Base-by-base conservation (phyloP, 2,329 filamentous ascomycete species). In the Sporothrix brasiliensis region DNA sequence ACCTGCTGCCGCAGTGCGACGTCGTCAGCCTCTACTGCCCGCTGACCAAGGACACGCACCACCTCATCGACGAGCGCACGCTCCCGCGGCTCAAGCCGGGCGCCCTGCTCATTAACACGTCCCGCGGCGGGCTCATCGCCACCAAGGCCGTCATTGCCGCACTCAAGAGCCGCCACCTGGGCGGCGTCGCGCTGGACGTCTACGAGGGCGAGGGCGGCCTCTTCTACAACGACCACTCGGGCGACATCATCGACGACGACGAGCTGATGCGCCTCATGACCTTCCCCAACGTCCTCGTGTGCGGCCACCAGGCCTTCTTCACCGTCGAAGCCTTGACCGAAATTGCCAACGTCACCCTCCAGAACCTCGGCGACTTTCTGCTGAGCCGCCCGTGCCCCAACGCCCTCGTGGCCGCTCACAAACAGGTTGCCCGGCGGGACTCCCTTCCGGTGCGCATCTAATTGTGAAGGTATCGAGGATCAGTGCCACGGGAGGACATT, bases 251-350 rank as follows among this genome's bases (percentile, higher is more conserved):
- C 73, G 82, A 90, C 65, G 89, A 91, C 75, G 88, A 91, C 74
- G 81, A 85, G 70, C 80, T 91, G 58, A 89, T 88, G 84, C 84
- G 89, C 5, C 78, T 91, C 73, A 86, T 89, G 79, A 90, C 88
- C 0, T 91, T 91, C 75, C 89, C 85, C 71, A 91, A 91, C 73
- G 89, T 90, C 3, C 77, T 91, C 58, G 80, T 91, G 71, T 89
- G 85, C 73, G 88, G 89, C 0, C 89, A 91, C 74, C 89, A 91
- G 80, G 89, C 87, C 1, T 91, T 91, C 79, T 89, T 91, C 75
- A 91, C 89, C 5, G 80, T 85, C 47, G 88, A 91, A 79, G 89
- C 89, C 0, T 79, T 91, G 65, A 80, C 80, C 9, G 88, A 90
- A 78, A 91, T 91, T 74, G 84, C 88, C 1, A 83, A 85, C 60